phyloP scores from a whole-genome alignment of 345 rosid genomes.

The Ceriops zippeliana region DNA sequence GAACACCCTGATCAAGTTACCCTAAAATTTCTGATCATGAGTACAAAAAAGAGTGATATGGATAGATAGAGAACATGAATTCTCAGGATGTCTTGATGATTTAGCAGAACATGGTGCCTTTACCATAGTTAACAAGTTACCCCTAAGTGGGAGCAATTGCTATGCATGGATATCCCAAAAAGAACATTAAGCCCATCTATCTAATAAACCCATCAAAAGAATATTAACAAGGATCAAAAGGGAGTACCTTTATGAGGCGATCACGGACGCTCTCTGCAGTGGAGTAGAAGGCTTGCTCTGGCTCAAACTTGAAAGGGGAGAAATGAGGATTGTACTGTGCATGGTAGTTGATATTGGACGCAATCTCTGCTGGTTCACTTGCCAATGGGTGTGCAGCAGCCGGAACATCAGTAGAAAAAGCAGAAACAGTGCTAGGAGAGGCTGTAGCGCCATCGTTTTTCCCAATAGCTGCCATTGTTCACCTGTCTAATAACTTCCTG shows the following conservation, averaged over 20 bases:
- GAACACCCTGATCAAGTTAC: no score
- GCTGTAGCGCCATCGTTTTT: slow-evolving; percentile 29
- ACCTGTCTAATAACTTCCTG: slow-evolving; percentile 7
- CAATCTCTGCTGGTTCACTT: slow-evolving; percentile 51
- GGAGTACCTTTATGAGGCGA: slow-evolving; percentile 66
- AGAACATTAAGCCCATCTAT: background rate
- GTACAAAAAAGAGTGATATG: no score
- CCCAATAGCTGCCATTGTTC: slow-evolving; percentile 29
- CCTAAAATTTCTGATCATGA: no score
- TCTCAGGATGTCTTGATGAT: no score
- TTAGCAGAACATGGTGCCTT: no score
- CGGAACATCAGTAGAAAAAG: slow-evolving; percentile 38
- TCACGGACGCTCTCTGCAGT: slow-evolving; percentile 89
- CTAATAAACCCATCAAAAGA: background rate
- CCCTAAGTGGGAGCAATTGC: no score
- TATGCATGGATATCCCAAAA: no score
- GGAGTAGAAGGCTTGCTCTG: slow-evolving; percentile 81
- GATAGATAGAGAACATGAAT: no score
- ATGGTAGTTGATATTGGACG: slow-evolving; percentile 77
- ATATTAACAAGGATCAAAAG: background rate
- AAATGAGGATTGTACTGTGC: slow-evolving; percentile 82
- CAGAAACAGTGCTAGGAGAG: slow-evolving; percentile 15
- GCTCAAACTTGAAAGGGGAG: slow-evolving; percentile 86
- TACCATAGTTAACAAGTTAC: no score
- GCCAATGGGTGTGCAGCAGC: slow-evolving; percentile 65